Evolutionary conservation across 805 yeast species (phyloP), one percentile per base, ranked within the genome.

Genomic region (Candida saitoana): DNA sequence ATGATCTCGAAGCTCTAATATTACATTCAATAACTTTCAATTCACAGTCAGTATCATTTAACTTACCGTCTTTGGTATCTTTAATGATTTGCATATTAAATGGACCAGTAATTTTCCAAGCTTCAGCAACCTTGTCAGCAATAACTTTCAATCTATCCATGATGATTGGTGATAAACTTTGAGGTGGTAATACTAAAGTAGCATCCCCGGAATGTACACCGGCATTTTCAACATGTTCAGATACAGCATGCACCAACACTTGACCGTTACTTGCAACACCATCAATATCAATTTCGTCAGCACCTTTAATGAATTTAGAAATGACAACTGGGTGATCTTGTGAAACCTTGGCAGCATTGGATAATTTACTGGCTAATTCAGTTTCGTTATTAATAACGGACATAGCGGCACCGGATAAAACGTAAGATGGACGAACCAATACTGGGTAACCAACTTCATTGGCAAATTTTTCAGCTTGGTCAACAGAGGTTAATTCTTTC

Each of bases 131-230:
- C 72, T 88, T 90, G 56, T 84, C 91, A 43, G 98, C 90, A 56
- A 89, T 89, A 38, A 76, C 88, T 68, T 87, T 87, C 54, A 91
- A 74, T 60, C 96, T 79, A 18, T 56, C 67, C 76, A 90, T 73
- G 40, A 82, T 74, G 14, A 67, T 73, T 36, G 82, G 81, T 35
- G 82, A 79, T 47, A 93, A 73, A 46, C 74, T 70, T 64, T 84
- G 95, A 19, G 99, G 98, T 45, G 99, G 99, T 45, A 93, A 76
- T 39, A 91, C 82, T 58, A 91, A 79, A 22, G 98, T 89, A 41
- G 99, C 99, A 69, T 91, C 99, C 67, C 99, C 99, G 39, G 97
- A 90, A 71, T 91, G 99, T 45, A 93, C 85, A 75, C 99, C 99
- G 7, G 99, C 99, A 58, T 90, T 89, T 71, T 91, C 99, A 58